Evolutionary conservation across 768 basidiomycete species (phyloP), one percentile per base, ranked within the genome.

Genomic region (Pleurotus cornucopiae): DNA sequence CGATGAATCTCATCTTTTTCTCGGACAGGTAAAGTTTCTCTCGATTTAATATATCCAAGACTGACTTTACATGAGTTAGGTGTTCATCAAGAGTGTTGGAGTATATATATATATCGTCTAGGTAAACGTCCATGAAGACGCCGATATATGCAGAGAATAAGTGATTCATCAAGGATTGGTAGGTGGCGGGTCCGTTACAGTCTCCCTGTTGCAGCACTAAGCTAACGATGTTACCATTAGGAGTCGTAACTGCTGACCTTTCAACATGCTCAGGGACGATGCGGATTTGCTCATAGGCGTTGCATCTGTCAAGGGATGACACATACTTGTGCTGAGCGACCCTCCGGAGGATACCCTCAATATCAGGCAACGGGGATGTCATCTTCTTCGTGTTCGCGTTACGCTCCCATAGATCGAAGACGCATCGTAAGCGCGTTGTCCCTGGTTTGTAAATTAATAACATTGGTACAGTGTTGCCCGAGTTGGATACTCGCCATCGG

Each of bases 181-280:
- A 30, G 26, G 26, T 30, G 6, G 26, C 26, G 6, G 26, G 26
- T 7, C 26, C 26, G 5, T 30, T 30, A 30, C 26, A 30, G 26
- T 30, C 26, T 30, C 26, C 26, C 26, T 30, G 64, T 23, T 64
- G 69, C 34, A 64, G 60, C 0, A 77, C 76, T 0, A 61, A 57
- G 20, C 73, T 74, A 3, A 72, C 67, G 71, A 77, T 77, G 3
- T 69, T 78, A 0, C 76, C 76, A 59, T 71, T 67, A 11, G 71
- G 70, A 0, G 72, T 77, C 0, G 68, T 73, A 52, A 76, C 44
- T 71, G 65, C 26, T 30, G 26, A 30, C 26, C 26, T 30, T 30
- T 30, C 26, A 4, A 30, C 26, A 30, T 30, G 26, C 16, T 62
- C 65, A 1, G 66, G 64, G 7, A 45, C 46, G 6, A 63, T 43